These are phyloP conservation scores for Alternaria conjuncta DNA, from an alignment of 2,329 filamentous ascomycete species.

Conservation along the genomic window DNA sequence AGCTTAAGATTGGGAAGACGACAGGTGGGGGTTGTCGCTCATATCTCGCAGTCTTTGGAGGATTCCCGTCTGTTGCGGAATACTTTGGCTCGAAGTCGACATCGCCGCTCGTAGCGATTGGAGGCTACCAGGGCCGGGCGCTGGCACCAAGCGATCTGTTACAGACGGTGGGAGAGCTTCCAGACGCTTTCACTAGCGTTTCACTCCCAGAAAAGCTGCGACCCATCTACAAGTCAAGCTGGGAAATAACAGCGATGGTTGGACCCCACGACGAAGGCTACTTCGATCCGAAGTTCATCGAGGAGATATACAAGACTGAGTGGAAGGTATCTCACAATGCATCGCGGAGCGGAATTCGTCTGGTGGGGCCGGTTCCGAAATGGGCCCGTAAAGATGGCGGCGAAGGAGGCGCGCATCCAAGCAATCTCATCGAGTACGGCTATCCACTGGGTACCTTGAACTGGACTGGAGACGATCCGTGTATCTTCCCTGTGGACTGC, in stretches of 20 bases:
- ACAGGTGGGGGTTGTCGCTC: slow-evolving; percentile 61
- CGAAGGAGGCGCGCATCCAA: slow-evolving; percentile 68
- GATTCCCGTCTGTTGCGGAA: slow-evolving; percentile 59
- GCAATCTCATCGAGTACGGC: slow-evolving; percentile 60
- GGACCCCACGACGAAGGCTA: slow-evolving; percentile 65
- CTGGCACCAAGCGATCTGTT: slow-evolving; percentile 63
- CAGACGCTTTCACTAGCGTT: slow-evolving; percentile 37
- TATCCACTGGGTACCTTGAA: slow-evolving; percentile 66
- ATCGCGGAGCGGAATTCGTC: slow-evolving; percentile 64
- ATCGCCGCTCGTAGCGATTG: slow-evolving; percentile 63
- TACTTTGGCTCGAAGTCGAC: slow-evolving; percentile 68
- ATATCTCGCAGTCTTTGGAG: slow-evolving; percentile 65
- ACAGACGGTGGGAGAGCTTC: slow-evolving; percentile 51
- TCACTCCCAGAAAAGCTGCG: slow-evolving; percentile 55
- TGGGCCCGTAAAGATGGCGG: slow-evolving; percentile 67
- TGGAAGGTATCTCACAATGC: slow-evolving; percentile 69
- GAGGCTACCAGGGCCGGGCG: slow-evolving; percentile 65
- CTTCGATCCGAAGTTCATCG: slow-evolving; percentile 58
- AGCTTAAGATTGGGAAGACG: slow-evolving; percentile 62
- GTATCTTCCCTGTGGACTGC: slow-evolving; percentile 65
- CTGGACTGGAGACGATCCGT: slow-evolving; percentile 67
- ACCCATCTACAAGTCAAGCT: slow-evolving; percentile 58
- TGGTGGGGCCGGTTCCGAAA: slow-evolving; percentile 64
- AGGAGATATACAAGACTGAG: slow-evolving; percentile 63
- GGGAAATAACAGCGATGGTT: slow-evolving; percentile 62